Evolutionary conservation across 164 flowering plant species (phyloP), one percentile per base, ranked within the genome.

Genomic region (Magnolia sinica): DNA sequence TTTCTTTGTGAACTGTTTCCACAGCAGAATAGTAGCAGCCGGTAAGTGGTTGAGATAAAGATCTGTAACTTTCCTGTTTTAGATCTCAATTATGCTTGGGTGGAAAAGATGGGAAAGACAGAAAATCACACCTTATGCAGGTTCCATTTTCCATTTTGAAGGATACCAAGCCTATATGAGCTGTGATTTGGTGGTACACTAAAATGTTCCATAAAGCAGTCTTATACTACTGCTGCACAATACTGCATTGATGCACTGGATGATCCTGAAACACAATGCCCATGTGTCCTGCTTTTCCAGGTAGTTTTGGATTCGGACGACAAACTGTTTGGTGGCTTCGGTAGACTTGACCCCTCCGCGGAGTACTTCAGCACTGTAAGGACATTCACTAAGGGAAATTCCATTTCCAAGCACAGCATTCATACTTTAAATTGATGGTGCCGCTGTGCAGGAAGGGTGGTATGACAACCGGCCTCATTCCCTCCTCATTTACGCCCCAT

Each of bases 251-350:
- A 16, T 37, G 18, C 13, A 55, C 8, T 8, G 13, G 61, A 55
- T 55, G 13, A 55, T 55, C 61, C 61, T 55, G 61, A 55, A 37
- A n/a, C 16, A 74, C 19, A 24, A 50, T 8, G 11, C 70, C 7
- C 45, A 27, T 37, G 10, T 75, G 16, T 75, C 58, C 4, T 68
- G 8, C 50, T 76, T 49, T 77, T 83, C 19, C 88, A 96, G 99
- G 86, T 91, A 72, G 97, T 88, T 68, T 84, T 96, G 87, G 96
- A 92, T 81, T 96, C 99, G 1, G 99, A 96, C 82, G 90, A 83
- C 51, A 73, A 83, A 49, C 76, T 87, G 49, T 96, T 90, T 84
- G 99, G 98, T 69, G 99, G 98, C 73, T 92, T 87, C 77, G 73
- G 75, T 64, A 90, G 99, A 87, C 80, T 94, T n/a, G 85, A 86